These are phyloP conservation scores for Vigna angularis DNA, from an alignment of 306 rosid species.

Conservation along the genomic window DNA sequence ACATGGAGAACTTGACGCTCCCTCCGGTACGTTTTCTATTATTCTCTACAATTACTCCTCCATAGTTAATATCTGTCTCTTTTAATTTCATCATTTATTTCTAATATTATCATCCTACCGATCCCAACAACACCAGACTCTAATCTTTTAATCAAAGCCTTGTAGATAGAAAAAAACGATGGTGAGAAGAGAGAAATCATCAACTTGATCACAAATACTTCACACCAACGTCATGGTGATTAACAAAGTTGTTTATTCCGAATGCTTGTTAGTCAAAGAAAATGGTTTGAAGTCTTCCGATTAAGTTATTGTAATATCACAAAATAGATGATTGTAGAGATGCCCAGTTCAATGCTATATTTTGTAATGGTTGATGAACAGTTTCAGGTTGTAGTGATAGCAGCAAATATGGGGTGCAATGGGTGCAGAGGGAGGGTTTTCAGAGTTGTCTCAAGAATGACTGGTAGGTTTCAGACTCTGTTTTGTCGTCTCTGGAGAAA, in stretches of 20 bases:
- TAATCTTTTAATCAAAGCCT: no score
- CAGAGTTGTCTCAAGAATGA: constrained; percentile 46
- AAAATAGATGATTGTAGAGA: background rate
- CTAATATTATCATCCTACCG: background rate
- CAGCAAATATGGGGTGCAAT: constrained; percentile 45
- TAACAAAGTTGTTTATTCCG: background rate
- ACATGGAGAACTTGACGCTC: constrained; percentile 45
- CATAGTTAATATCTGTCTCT: background rate
- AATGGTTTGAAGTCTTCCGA: constrained; percentile 10
- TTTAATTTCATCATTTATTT: constrained; percentile 21
- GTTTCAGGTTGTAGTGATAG: constrained; percentile 51
- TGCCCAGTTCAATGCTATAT: constrained; percentile 8
- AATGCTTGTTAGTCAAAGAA: background rate
- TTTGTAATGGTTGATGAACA: constrained; percentile 27
- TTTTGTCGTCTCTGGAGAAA: constrained; percentile 14
- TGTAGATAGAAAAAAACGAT: no score
- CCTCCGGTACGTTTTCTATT: constrained; percentile 38
- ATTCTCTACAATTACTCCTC: background rate
- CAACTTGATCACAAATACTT: no score
- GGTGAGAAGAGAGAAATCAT: no score
- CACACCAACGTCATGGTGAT: no score
- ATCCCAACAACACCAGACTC: background rate
- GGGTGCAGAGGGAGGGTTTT: constrained; percentile 45
- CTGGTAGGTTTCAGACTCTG: constrained; percentile 29
- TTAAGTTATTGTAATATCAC: background rate